Evolutionary conservation across 345 rosid species (phyloP).

Genomic region (Triadica sebifera): DNA sequence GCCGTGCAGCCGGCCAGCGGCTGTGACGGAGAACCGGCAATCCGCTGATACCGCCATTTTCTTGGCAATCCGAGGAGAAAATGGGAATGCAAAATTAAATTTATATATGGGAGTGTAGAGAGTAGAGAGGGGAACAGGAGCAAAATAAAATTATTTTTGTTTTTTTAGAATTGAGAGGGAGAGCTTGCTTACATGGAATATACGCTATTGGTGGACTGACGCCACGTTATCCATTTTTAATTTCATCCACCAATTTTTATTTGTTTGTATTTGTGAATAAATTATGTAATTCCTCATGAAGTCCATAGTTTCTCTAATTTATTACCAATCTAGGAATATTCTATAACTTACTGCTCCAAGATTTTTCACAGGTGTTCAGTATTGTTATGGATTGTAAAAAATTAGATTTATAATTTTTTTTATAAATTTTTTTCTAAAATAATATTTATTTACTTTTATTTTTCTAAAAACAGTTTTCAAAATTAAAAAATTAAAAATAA

Average conservation of each 20-base stretch:
- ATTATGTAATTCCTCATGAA: not conserved
- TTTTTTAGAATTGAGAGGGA: no score
- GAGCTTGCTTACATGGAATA: conserved; percentile 32
- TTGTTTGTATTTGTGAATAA: conserved; percentile 9
- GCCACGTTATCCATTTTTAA: conserved; percentile 72
- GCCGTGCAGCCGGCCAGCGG: conserved; percentile 42
- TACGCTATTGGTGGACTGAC: conserved; percentile 39
- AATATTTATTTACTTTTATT: no score
- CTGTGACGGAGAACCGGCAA: conserved; percentile 57
- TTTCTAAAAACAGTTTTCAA: no score
- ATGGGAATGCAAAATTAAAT: not conserved
- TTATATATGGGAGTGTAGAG: not conserved
- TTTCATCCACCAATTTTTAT: conserved; percentile 52
- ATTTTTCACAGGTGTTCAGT: no score
- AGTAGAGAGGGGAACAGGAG: no score
- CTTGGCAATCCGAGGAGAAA: conserved; percentile 13
- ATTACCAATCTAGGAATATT: conserved; percentile 30
- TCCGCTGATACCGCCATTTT: conserved; percentile 62
- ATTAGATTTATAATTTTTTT: no score
- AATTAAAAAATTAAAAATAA: no score
- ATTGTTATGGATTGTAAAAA: no score
- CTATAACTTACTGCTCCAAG: conserved; percentile 9
- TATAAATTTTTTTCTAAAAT: no score
- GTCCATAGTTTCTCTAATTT: conserved; percentile 6
- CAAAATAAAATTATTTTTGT: no score